Base-by-base conservation (phyloP, 345 rosid genomes). In the Salix dunnii region DNA sequence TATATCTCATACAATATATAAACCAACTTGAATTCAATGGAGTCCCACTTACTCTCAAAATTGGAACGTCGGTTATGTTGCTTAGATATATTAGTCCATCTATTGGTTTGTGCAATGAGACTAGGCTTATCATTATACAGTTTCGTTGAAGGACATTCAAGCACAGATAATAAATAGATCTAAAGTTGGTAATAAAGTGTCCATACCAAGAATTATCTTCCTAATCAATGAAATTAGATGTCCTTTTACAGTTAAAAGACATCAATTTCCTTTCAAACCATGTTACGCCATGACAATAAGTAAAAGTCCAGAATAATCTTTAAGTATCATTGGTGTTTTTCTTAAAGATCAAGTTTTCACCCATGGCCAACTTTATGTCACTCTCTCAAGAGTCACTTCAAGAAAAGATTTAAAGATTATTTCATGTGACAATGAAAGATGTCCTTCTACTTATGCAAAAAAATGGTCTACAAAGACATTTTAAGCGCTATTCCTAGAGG, bases 221-320 rank as follows among this genome's bases (percentile, higher is more conserved):
- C 0, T 58, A 5, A 0, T 21, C 0, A 2, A 31, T 1, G 18
- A 55, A 5, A 12, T 20, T 0, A 76, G 5, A 36, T 51, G 31
- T 20, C 33, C 43, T 0, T 65, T 75, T 48, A 23, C 16, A 8
- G 1, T 64, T 11, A 14, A 42, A 40, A 38, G 60, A 18, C 0
- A 31, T 5, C 58, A 51, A 31, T 77, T 69, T 28, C 70, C 48
- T 6, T 35, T 70, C 1, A 20, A 7, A 36, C 25, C 61, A 2
- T 21, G 67, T 27, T 76, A 12, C 33, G 31, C 74, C n/a, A 77
- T 77, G 69, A 77, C 75, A 36, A 70, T 70, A 1, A 77, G 43
- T 27, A 70, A 70, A 60, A 40, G 51, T 18, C 46, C 70, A 70
- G 70, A 70, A 0, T 61, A 77, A 77, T 60, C 75, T n/a, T 21